Evolutionary conservation across 2,329 filamentous ascomycete genomes (phyloP), one percentile per base, ranked within the genome.

Genomic region (Calonectria pseudoreteaudii): DNA sequence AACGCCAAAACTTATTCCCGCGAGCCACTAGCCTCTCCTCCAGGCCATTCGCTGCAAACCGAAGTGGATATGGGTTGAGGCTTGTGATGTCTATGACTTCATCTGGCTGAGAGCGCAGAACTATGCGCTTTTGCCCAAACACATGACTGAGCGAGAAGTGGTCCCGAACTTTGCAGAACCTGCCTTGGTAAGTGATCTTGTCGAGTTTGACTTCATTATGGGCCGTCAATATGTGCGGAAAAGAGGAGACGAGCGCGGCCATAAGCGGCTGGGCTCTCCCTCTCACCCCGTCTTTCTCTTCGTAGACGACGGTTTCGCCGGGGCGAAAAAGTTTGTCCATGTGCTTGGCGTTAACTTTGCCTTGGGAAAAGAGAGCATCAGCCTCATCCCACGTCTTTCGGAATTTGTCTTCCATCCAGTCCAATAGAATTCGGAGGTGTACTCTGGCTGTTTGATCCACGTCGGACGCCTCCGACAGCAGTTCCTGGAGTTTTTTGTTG

Each of bases 371-470:
- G 7, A 75, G 26, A 1, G 53, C 71, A 31, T 75, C 62, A 0
- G 70, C 73, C 16, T 73, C 67, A 11, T 73, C 28, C 73, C 73
- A 75, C 5, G 44, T 23, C 9, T 41, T 41, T n/a, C 66, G 52
- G 23, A 18, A 50, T n/a, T 65, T 68, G 31, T 31, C 14, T 53
- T 73, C 70, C 66, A 75, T 68, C 73, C 73, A 75, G 2, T 65
- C n/a, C 8, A 71, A 53, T 13, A 75, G 23, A 20, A 18, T 11
- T 14, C 8, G 10, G 4, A 73, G n/a, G 9, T 56, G 26, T 16
- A 18, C 26, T 52, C 30, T 70, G 9, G 2, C 41, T 3, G 41
- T n/a, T 20, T 73, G 53, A 18, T 44, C 38, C 20, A 73, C 10
- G 1, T 44, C n/a, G 23, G 16, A 23, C 7, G 11, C 23, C 5